phyloP scores from a whole-genome alignment of 495 filamentous ascomycete genomes.

The Aspergillus steynii region DNA sequence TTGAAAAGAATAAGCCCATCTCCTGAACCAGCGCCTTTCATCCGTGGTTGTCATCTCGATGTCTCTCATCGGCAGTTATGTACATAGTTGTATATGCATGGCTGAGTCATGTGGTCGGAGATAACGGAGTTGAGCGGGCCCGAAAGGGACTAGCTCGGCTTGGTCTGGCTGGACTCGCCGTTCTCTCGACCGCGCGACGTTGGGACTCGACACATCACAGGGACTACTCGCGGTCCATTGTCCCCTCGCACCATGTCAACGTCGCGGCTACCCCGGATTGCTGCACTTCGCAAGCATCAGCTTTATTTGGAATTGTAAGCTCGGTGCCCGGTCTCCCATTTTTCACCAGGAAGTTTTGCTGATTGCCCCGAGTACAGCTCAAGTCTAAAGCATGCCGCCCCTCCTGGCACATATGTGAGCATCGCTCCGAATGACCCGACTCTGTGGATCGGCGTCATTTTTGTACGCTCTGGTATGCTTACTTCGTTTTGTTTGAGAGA shows the following conservation, averaged over 20 bases:
- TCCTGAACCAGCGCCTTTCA: too few species aligned
- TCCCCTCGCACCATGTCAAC: conserved; percentile 38
- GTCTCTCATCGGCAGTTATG: too few species aligned
- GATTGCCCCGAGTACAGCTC: conserved; percentile 52
- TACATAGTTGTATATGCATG: not conserved
- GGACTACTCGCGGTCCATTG: not conserved
- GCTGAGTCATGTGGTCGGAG: not conserved
- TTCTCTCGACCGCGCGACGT: not conserved
- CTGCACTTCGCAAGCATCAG: conserved; percentile 61
- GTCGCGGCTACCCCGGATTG: conserved; percentile 41
- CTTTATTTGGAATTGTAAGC: conserved; percentile 77
- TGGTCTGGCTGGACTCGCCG: not conserved
- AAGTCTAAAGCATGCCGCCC: conserved; percentile 76
- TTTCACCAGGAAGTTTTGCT: not conserved
- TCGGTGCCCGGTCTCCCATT: not conserved
- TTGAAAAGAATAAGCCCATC: too few species aligned
- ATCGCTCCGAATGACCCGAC: conserved; percentile 77
- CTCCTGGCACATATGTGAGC: conserved; percentile 81
- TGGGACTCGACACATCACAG: not conserved
- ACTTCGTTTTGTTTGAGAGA: not conserved
- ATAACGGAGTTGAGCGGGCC: not conserved
- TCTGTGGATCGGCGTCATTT: conserved; percentile 86
- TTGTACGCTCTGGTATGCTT: conserved; percentile 76
- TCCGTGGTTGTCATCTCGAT: too few species aligned
- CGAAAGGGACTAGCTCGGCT: not conserved